phyloP scores from a whole-genome alignment of 345 rosid species.

The Populus tremula region DNA sequence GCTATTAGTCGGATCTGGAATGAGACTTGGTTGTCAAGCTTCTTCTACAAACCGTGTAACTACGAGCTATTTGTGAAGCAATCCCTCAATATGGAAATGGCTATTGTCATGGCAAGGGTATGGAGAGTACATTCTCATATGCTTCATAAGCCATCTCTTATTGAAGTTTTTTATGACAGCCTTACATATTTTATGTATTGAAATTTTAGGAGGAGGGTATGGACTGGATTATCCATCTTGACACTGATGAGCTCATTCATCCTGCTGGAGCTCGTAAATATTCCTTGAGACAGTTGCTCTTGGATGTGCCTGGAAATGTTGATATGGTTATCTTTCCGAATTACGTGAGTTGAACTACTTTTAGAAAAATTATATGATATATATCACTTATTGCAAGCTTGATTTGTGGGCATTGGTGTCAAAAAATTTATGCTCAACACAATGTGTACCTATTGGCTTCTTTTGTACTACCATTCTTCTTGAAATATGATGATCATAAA shows the following conservation, averaged over 20 bases:
- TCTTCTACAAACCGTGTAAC: conserved; percentile 95
- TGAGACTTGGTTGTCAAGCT: conserved; percentile 88
- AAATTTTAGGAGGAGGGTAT: conserved; percentile 58
- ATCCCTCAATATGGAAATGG: conserved; percentile 98
- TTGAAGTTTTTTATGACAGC: not conserved
- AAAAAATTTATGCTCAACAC: conserved; percentile 2
- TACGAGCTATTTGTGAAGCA: conserved; percentile 95
- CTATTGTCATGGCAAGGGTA: conserved; percentile 94
- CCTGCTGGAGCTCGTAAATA: conserved; percentile 79
- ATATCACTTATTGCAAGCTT: not conserved
- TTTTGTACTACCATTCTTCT: conserved; percentile 1
- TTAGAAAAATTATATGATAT: conserved; percentile 6
- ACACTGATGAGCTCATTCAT: conserved; percentile 84
- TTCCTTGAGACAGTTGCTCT: conserved; percentile 70
- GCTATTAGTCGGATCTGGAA: conserved; percentile 85
- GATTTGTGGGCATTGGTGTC: not conserved
- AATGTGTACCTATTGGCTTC: not conserved
- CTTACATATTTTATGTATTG: conserved; percentile 5
- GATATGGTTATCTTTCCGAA: conserved; percentile 84
- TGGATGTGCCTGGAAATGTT: conserved; percentile 60
- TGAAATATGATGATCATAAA: conserved; percentile 17
- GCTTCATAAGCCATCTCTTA: not conserved
- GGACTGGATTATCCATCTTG: conserved; percentile 97
- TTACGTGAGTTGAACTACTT: conserved; percentile 61
- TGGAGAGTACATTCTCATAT: conserved; percentile 27